Evolutionary conservation across 345 rosid genomes (phyloP).

Genomic region (Xanthoceras sorbifolium): DNA sequence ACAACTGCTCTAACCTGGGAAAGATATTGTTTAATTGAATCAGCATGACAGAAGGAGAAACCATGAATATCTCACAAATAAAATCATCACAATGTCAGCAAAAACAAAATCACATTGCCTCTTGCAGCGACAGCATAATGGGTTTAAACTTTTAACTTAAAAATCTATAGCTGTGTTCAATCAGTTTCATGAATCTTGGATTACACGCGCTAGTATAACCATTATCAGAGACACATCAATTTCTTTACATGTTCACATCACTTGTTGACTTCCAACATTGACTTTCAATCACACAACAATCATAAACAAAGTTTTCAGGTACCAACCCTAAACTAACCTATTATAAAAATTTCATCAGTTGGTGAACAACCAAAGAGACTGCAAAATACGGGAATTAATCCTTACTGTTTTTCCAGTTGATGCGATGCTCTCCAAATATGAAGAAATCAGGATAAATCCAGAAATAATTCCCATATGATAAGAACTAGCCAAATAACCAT

Average conservation of each 20-base stretch:
- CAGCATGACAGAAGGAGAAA: slow-evolving; percentile 12
- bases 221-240: not conserved
- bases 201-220: not conserved
- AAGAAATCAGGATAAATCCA: slow-evolving; percentile 72
- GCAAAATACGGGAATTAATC: not conserved
- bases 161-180: not conserved
- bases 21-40: slow-evolving; percentile 15
- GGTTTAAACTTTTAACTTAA: not conserved
- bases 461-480: slow-evolving; percentile 87
- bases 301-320: not conserved
- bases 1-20: slow-evolving; percentile 74
- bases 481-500: slow-evolving; percentile 84
- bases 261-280: slow-evolving; percentile 14
- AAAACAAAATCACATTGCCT: not conserved
- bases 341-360: not conserved
- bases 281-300: slow-evolving; percentile 10
- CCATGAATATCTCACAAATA: not conserved
- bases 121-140: not conserved
- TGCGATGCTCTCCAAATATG: slow-evolving; percentile 62
- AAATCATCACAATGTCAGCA: not conserved
- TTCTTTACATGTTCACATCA: not conserved
- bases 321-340: not conserved
- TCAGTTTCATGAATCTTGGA: not conserved
- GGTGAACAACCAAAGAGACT: not conserved
- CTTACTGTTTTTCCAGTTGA: slow-evolving; percentile 58